Evolutionary conservation across 2,329 filamentous ascomycete genomes (phyloP), one percentile per base, ranked within the genome.

Genomic region (Fusarium equiseti): DNA sequence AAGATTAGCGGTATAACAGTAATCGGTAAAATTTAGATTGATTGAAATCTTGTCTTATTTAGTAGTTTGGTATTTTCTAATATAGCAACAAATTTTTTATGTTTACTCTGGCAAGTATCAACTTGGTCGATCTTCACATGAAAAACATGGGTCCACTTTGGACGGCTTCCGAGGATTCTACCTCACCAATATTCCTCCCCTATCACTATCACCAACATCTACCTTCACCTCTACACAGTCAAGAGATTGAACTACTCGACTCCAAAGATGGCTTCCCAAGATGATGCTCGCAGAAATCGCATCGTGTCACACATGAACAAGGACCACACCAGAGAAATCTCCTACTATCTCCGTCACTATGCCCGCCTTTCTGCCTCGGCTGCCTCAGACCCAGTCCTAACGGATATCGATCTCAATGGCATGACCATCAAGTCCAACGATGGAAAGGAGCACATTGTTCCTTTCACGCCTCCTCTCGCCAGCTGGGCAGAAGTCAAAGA

Each of bases 231-330:
- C 10, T 5, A 15, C 15, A n/a, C 38, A 42, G 18, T 16, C 18
- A 35, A 8, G 5, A 35, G 9, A 29, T 8, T 1, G 3, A 13
- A 20, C 3, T 1, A 8, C 29, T 16, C 7, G 5, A 18, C 15
- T 18, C 8, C 13, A n/a, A 56, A 42, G 53, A 78, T 77, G 77
- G 59, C 70, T 16, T 71, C 73, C 20, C 52, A 72, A n/a, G 77
- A 79, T 24, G 74, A 74, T 50, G 75, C 73, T 38, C 72, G 76
- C 62, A 80, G 77, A 49, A 71, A 73, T 42, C 80, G 81, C 72
- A 83, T 83, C 79, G 88, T 95, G 77, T 85, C 85, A 35, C 95
- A 98, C 84, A 96, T 98, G 93, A 97, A 98, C 82, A 83, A 84
- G 45, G 92, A 95, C 80, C 95, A 97, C 82, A 83, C 86, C 54